Conservation (phyloP, 257 asterid species). For the Solanum piurae region DNA sequence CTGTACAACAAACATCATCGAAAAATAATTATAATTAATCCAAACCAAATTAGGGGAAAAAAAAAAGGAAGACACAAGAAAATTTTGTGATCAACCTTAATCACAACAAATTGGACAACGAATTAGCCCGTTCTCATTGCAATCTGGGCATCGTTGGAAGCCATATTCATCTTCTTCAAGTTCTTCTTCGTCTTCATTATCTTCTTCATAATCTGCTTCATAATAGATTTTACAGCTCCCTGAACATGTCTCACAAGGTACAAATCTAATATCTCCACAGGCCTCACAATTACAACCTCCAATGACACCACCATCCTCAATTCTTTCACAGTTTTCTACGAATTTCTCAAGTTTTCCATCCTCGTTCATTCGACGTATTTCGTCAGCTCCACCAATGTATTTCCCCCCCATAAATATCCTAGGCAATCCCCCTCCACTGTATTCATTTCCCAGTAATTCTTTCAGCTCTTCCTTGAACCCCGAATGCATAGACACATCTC, state of each 20-base stretch:
- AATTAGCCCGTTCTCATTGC: constrained; percentile 66
- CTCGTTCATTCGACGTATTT: constrained; percentile 59
- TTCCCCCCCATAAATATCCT: constrained; percentile 50
- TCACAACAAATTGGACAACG: constrained; percentile 63
- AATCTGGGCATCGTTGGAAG: constrained; percentile 57
- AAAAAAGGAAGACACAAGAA: neutral
- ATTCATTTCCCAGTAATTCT: constrained; percentile 46
- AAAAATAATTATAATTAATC: neutral
- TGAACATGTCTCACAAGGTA: constrained; percentile 83
- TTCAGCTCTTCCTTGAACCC: constrained; percentile 81
- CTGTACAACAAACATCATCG: constrained; percentile 37
- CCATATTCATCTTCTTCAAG: constrained; percentile 27
- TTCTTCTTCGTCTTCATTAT: neutral
- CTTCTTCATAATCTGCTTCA: constrained; percentile 41
- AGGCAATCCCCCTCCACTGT: constrained; percentile 41
- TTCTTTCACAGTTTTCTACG: constrained; percentile 49
- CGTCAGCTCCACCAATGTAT: constrained; percentile 77
- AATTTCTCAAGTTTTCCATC: constrained; percentile 65
- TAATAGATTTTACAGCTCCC: constrained; percentile 83
- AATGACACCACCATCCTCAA: constrained; percentile 18
- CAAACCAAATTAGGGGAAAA: neutral
- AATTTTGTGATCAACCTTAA: neutral
- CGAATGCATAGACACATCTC: constrained; percentile 93
- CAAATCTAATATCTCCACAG: constrained; percentile 78
- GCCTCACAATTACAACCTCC: constrained; percentile 45